Evolutionary conservation across 1,284 basidiomycete genomes (phyloP), one percentile per base, ranked within the genome.

Genomic region (Cryptococcus floricola): DNA sequence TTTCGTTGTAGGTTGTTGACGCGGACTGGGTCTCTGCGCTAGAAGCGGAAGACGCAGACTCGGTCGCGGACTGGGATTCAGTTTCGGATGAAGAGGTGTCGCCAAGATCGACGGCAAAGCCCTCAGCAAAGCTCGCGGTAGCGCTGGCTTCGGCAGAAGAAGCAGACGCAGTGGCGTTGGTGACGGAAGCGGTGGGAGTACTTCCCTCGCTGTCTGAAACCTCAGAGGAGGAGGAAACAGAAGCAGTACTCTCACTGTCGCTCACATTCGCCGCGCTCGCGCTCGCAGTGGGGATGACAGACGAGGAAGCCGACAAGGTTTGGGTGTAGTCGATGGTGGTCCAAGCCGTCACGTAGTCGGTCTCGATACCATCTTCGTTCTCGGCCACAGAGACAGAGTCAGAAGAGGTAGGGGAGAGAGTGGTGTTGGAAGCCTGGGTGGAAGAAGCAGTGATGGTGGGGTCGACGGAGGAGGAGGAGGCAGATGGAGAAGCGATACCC

Each of bases 361-460:
- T 74, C 27, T 53, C 64, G 14, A 71, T 65, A 28, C 70, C 72
- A 52, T 66, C 59, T 14, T 70, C 72, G 58, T 69, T 68, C 56
- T 65, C 62, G 2, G 47, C 49, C 10, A 63, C 62, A n/a, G 60
- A 56, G 13, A 28, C 52, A 8, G 68, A 57, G 3, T 48, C 42
- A 2, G 53, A 19, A 43, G 37, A 18, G 39, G 47, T 34, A 23
- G 56, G 34, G 41, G 31, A 23, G 13, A 54, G 53, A 13, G 49
- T 46, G 27, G 48, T 42, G 37, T 52, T 54, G n/a, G 39, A 18
- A n/a, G 42, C 28, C 25, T 43, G 27, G 19, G 52, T 53, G n/a
- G 56, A 25, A 12, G 58, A 53, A 25, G 53, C 48, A 25, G 56
- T 27, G 28, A 47, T 16, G 7, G 50, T 38, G 23, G 53, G 48